Percentiles rank a stretch among this genome's conserved stretches.
Evolutionary conservation across 1,284 basidiomycete species (phyloP).

Genomic region (Trichosporon ovoides): DNA sequence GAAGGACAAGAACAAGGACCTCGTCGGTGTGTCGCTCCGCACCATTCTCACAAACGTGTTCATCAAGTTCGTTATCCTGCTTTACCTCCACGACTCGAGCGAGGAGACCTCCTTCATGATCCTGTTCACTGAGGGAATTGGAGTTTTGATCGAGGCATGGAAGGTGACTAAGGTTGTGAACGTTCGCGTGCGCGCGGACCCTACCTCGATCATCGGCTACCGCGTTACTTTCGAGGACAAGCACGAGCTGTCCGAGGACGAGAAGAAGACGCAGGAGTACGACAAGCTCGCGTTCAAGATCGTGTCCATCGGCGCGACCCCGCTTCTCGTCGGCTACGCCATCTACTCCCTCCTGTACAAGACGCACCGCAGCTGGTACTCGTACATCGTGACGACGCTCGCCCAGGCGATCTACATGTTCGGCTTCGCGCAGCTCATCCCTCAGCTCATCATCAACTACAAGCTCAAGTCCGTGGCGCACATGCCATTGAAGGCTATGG

Average conservation of each 20-base stretch:
- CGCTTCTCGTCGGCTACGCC: slow-evolving; percentile 77
- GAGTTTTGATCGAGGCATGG: slow-evolving; percentile 90
- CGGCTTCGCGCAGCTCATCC: slow-evolving; percentile 90
- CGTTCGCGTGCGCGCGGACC: slow-evolving; percentile 60
- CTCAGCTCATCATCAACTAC: slow-evolving; percentile 86
- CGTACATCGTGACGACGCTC: slow-evolving; percentile 71
- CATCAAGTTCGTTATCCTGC: slow-evolving; percentile 77
- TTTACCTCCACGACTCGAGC: slow-evolving; percentile 92
- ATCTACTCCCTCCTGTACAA: slow-evolving; percentile 61
- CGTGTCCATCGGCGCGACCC: slow-evolving; percentile 80
- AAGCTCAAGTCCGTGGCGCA: slow-evolving; percentile 69
- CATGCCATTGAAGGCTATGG: slow-evolving; percentile 80
- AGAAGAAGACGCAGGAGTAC: slow-evolving; percentile 96
- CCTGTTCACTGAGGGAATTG: slow-evolving; percentile 77
- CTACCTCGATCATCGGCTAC: slow-evolving; percentile 70
- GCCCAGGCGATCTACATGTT: slow-evolving; percentile 62
- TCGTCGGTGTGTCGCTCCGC: slow-evolving; percentile 55
- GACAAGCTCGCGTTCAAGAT: slow-evolving; percentile 55
- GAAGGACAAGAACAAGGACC: slow-evolving; percentile 71
- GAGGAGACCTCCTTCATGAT: slow-evolving; percentile 96
- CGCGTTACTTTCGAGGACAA: slow-evolving; percentile 79
- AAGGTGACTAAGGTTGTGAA: slow-evolving; percentile 79
- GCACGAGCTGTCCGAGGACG: slow-evolving; percentile 85
- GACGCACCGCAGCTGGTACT: slow-evolving; percentile 90
- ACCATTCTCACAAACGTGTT: slow-evolving; percentile 88